These are phyloP conservation scores for Paraurostyla sp. DNA, from an alignment of 73 alveolate genomes.

Conservation along the genomic window DNA sequence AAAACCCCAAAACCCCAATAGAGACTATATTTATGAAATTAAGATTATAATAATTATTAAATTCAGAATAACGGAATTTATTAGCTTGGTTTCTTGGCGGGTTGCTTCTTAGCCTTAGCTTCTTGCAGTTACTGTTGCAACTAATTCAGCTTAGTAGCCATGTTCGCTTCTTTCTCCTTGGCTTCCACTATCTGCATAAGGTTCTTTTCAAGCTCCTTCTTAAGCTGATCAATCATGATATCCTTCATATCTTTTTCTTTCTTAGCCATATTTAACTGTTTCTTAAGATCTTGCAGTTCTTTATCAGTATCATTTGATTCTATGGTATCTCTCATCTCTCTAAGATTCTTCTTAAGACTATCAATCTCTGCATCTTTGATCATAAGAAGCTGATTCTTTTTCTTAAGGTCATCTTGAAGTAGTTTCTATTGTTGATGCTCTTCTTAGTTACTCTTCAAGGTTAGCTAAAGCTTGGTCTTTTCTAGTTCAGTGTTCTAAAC, in stretches of 20 bases:
- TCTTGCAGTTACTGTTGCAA: background rate
- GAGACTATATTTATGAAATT: too few relatives aligned
- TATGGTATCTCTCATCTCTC: constrained; percentile 30
- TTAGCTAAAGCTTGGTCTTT: background rate
- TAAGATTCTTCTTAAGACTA: constrained; percentile 5
- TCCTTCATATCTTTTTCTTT: constrained; percentile 54
- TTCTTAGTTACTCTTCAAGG: background rate
- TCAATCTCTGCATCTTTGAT: constrained; percentile 42
- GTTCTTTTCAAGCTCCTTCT: constrained; percentile 54
- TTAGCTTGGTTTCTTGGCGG: too few relatives aligned
- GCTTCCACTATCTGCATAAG: constrained; percentile 16
- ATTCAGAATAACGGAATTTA: too few relatives aligned
- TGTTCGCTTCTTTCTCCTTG: constrained; percentile 45
- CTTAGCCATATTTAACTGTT: background rate
- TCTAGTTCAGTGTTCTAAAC: background rate
- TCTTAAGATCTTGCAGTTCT: constrained; percentile 22
- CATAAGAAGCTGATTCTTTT: constrained; percentile 33
- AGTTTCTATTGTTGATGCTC: background rate
- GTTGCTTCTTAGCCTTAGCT: background rate
- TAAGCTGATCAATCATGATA: constrained; percentile 35
- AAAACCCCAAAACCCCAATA: too few relatives aligned
- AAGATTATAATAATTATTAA: too few relatives aligned
- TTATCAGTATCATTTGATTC: constrained; percentile 34
- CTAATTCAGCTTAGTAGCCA: background rate
- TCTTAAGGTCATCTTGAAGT: constrained; percentile 27